Percentiles rank a stretch among this genome's conserved stretches.
These are phyloP conservation scores for Naganishia sp. DNA, from an alignment of 1,284 basidiomycete species.

Conservation along the genomic window DNA sequence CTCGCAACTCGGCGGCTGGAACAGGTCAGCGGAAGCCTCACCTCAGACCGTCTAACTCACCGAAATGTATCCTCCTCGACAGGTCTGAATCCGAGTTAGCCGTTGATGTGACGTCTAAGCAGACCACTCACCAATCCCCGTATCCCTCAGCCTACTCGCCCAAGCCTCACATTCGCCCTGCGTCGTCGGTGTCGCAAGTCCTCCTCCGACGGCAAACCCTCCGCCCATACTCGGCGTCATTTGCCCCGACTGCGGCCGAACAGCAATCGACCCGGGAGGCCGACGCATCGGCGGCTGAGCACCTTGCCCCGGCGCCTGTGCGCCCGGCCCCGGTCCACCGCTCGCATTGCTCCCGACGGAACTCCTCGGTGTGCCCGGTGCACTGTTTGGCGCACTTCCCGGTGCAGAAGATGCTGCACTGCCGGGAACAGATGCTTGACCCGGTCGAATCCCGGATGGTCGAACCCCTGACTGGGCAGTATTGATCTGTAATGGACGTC, in stretches of 20 bases:
- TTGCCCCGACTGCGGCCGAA: constrained; percentile 12
- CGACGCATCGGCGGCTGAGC: constrained; percentile 17
- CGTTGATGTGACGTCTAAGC: not conserved
- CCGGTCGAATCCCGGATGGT: constrained; percentile 13
- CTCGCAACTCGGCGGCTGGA: constrained; percentile 77
- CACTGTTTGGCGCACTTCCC: constrained; percentile 19
- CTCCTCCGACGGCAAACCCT: constrained; percentile 17
- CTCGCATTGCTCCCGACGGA: constrained; percentile 12
- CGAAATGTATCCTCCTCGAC: constrained; percentile 24
- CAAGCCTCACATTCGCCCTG: constrained; percentile 28
- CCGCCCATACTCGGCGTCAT: constrained; percentile 9
- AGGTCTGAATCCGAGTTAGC: constrained; percentile 8
- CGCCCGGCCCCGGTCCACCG: constrained; percentile 2
- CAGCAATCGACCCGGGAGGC: constrained; percentile 7
- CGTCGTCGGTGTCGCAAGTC: constrained; percentile 23
- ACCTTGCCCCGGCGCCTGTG: not conserved
- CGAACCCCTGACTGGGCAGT: constrained; percentile 8
- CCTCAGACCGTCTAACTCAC: not conserved
- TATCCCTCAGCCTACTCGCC: constrained; percentile 20
- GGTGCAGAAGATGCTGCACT: constrained; percentile 23
- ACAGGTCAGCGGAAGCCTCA: not conserved
- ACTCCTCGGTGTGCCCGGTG: constrained; percentile 23
- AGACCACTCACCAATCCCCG: constrained; percentile 19
- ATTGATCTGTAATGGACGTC: constrained; percentile 9
- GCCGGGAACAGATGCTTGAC: constrained; percentile 10